Conservation (phyloP, 2,329 filamentous ascomycete species). For the Anisogramma anomala region DNA sequence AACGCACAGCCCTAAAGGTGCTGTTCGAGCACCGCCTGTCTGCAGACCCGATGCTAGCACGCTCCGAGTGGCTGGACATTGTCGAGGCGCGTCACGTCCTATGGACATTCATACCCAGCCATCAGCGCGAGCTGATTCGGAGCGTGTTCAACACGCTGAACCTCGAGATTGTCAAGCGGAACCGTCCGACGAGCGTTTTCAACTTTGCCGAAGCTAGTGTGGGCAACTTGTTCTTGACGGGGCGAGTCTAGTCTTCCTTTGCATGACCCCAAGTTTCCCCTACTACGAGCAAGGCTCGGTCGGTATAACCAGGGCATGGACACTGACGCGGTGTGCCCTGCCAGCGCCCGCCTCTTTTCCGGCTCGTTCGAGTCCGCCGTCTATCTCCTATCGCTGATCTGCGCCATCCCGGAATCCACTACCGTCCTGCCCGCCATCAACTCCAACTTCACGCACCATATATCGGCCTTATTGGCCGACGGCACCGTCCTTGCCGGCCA, state of each 20-base stretch:
- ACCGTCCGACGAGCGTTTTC: constrained; percentile 60
- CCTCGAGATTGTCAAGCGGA: constrained; percentile 66
- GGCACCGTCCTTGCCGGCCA: constrained; percentile 77
- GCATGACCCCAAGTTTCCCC: too few relatives aligned
- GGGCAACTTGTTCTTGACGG: constrained; percentile 71
- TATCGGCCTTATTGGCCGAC: constrained; percentile 68
- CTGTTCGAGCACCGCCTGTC: constrained; percentile 84
- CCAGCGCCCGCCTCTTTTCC: constrained; percentile 67
- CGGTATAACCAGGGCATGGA: too few relatives aligned
- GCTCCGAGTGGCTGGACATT: constrained; percentile 76
- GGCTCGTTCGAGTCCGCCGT: constrained; percentile 89
- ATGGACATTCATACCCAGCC: constrained; percentile 59
- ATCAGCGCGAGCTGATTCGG: constrained; percentile 66
- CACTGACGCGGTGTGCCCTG: not conserved
- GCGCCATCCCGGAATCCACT: constrained; percentile 65
- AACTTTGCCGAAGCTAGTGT: constrained; percentile 67
- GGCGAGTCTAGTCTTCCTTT: constrained; percentile 26
- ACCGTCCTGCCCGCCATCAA: constrained; percentile 83
- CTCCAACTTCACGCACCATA: constrained; percentile 91
- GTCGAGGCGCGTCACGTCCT: constrained; percentile 70
- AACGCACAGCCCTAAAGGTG: constrained; percentile 63
- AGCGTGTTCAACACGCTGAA: constrained; percentile 67
- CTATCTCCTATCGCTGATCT: constrained; percentile 78
- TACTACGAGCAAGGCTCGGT: too few relatives aligned
- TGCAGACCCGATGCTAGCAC: constrained; percentile 46